Percentiles rank a stretch among this genome's conserved stretches.
These are phyloP conservation scores for Coemansia sp. DNA, from an alignment of 192 early-diverging fungal species.

Conservation along the genomic window DNA sequence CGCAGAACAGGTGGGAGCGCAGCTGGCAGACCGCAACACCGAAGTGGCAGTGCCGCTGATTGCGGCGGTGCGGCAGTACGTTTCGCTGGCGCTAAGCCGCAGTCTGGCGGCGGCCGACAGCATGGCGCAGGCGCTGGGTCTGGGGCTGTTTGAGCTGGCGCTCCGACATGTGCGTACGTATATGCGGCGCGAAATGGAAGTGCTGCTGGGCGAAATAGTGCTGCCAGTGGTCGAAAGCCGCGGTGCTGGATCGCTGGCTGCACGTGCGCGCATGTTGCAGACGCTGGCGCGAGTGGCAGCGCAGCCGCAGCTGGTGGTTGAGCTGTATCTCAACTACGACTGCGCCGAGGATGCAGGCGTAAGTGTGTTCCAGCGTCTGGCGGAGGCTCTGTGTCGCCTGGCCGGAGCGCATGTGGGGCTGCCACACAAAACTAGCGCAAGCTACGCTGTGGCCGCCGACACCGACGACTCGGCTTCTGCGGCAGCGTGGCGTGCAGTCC, in stretches of 20 bases:
- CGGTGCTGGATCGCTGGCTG: constrained; percentile 57
- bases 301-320: constrained; percentile 79
- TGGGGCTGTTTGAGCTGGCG: constrained; percentile 82
- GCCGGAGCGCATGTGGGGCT: constrained; percentile 19
- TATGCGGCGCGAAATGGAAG: constrained; percentile 85
- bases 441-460: constrained; percentile 30
- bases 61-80: constrained; percentile 81
- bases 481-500: constrained; percentile 47
- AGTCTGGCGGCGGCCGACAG: constrained; percentile 78
- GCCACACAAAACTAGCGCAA: constrained; percentile 29
- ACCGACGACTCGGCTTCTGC: constrained; percentile 11
- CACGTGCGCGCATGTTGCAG: constrained; percentile 74
- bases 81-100: constrained; percentile 78
- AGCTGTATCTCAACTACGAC: constrained; percentile 95
- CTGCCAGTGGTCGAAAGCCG: constrained; percentile 86
- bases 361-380: constrained; percentile 89
- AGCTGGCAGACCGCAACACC: constrained; percentile 6
- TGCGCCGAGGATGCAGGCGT: constrained; percentile 79
- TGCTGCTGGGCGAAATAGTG: constrained; percentile 87
- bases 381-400: constrained; percentile 51
- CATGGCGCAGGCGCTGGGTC: constrained; percentile 75
- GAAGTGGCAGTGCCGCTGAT: constrained; percentile 64
- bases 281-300: constrained; percentile 65
- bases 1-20: constrained; percentile 11
- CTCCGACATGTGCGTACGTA: constrained; percentile 66